Base-by-base conservation (phyloP, 208 protist species). In the Kentomonas sorsogonicus region DNA sequence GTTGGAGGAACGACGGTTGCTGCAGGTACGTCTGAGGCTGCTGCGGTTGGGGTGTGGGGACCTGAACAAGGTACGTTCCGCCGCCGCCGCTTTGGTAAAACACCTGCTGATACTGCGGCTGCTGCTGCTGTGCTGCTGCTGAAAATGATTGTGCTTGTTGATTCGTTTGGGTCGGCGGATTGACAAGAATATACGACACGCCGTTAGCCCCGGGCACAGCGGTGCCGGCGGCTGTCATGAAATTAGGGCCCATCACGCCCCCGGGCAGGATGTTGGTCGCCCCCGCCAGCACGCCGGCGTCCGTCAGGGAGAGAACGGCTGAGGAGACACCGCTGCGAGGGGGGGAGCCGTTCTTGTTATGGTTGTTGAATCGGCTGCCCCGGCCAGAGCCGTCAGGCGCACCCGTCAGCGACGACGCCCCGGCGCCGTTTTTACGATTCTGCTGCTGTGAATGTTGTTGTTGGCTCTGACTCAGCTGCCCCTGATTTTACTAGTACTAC, bases 401-500 rank as follows among this genome's bases (percentile, higher is more conserved):
- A 9, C n/a, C 11, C 16, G 6, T 6, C 10, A 6, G n/a, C 43
- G 6, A 27, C 43, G 6, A 13, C 43, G n/a, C 16, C 10, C 7
- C 25, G n/a, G 6, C 25, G 7, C 16, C 16, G 22, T 48, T 48
- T 27, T 48, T 48, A 48, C 25, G 16, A 48, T 48, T 48, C 50
- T 55, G 50, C 16, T 15, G 34, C 33, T 55, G 33, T 40, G 13
- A 6, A 7, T 41, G 33, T 40, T 36, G 39, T 33, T 46, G 52
- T 57, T 57, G 29, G 9, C 10, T 3, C 15, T 53, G 48, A n/a
- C 6, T 3, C 48, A 31, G 48, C 18, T 40, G 29, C 10, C 39
- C 29, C 25, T 51, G 55, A 9, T 61, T 39, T 56, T 66, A 26
- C 34, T 56, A 45, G 15, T 56, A 30, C 25, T 64, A 30, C 30